Base-by-base conservation (phyloP, 1,284 basidiomycete genomes). In the Earliella scabrosa region DNA sequence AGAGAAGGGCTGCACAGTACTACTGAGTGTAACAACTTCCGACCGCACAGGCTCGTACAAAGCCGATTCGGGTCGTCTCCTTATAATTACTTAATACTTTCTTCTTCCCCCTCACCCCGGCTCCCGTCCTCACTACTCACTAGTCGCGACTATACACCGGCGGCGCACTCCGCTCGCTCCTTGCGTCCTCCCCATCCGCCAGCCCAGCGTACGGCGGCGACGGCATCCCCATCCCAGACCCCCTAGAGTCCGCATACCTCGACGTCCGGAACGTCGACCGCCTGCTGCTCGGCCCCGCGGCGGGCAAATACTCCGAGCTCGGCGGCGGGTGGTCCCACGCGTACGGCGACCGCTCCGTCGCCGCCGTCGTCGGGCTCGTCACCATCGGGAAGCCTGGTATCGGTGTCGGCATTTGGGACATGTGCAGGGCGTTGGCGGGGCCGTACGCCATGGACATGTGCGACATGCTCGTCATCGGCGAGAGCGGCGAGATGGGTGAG, bases 261-360 rank as follows among this genome's bases (percentile, higher is more conserved):
- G 23, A 35, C 23, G 32, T 16, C 18, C 26, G 9, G 11, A 49
- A 23, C 36, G 50, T 40, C 20, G 32, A 45, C 36, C 46, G 39
- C 18, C 48, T 31, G 4, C 26, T 26, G 14, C 40, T 27, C 11
- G 26, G 7, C 11, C n/a, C n/a, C n/a, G n/a, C n/a, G n/a, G n/a
- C 39, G 18, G 43, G 52, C 34, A 55, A 51, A 39, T 55, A 57
- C 35, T 53, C 53, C 0, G 59, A 58, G 47, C 56, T 61, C 16
- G 59, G 52, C 9, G 56, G 46, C n/a, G 59, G 59, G n/a, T 34
- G 13, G 20, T 44, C 40, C 56, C 56, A 55, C 32, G 47, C 50
- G 18, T 54, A 50, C 20, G 49, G 35, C 38, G 23, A 52, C 20
- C 26, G 26, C 13, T 46, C 32, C 0, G 39, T 26, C 29, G 54